These are phyloP conservation scores for Russula earlei DNA, from an alignment of 768 basidiomycete genomes.

Conservation along the genomic window DNA sequence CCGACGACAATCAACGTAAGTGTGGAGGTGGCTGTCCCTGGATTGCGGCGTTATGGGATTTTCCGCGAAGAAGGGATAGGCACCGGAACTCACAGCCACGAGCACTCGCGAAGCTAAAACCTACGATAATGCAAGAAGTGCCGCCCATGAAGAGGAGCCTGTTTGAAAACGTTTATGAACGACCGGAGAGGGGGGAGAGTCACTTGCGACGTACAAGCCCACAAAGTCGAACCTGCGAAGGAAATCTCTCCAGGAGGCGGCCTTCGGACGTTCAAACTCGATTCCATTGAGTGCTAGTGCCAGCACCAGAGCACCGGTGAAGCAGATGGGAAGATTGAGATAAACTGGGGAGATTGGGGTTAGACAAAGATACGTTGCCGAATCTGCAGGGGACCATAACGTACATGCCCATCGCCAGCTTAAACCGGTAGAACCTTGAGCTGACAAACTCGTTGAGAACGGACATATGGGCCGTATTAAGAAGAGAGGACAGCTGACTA, in stretches of 20 bases:
- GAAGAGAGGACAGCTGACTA: constrained; percentile 34
- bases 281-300: constrained; percentile 51
- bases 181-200: constrained; percentile 18
- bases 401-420: constrained; percentile 84
- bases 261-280: constrained; percentile 34
- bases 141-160: constrained; percentile 69
- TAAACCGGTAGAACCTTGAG: constrained; percentile 25
- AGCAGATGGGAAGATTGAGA: constrained; percentile 71
- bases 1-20: constrained; percentile 52
- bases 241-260: constrained; percentile 50
- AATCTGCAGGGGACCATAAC: constrained; percentile 26
- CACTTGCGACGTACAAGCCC: constrained; percentile 51
- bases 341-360: constrained; percentile 44
- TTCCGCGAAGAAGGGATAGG: neutral
- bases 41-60: constrained; percentile 1
- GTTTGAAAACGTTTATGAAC: constrained; percentile 17
- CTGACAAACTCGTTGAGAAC: constrained; percentile 6
- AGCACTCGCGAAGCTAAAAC: constrained; percentile 67
- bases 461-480: neutral
- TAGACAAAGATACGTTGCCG: constrained; percentile 17
- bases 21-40: constrained; percentile 59
- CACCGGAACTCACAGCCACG: constrained; percentile 48
- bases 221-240: constrained; percentile 59
- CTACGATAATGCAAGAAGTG: constrained; percentile 64
- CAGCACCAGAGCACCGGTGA: constrained; percentile 49